Conservation (phyloP, 2,329 filamentous ascomycete species). For the Ceratocystiopsis brevicomis region DNA sequence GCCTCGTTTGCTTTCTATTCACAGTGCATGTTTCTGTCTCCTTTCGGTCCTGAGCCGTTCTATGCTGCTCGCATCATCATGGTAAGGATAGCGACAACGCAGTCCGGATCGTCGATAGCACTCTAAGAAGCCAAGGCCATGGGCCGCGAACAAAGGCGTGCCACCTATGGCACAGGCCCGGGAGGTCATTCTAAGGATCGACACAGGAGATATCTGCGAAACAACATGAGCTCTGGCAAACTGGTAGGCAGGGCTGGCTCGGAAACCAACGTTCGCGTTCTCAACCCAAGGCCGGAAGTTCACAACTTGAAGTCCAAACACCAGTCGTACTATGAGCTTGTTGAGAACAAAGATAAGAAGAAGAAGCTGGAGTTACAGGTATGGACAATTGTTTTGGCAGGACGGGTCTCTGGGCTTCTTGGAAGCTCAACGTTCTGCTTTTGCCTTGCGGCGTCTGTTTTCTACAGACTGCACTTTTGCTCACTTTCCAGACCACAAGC, state of each 20-base stretch:
- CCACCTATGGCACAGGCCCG: constrained; percentile 9
- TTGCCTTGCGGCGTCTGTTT: no score
- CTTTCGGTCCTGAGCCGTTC: no score
- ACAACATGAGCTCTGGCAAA: constrained; percentile 6
- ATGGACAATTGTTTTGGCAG: constrained; percentile 9
- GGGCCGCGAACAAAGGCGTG: constrained; percentile 14
- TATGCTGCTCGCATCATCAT: constrained; percentile 2
- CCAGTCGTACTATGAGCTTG: constrained; percentile 43
- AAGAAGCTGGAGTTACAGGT: constrained; percentile 46
- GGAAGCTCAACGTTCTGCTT: no score
- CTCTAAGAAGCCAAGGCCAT: constrained; percentile 5
- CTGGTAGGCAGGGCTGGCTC: constrained; percentile 4
- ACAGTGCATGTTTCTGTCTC: no score
- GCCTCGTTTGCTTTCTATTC: no score
- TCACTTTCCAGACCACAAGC: constrained; percentile 29
- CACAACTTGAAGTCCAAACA: constrained; percentile 31
- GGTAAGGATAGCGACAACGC: constrained; percentile 8
- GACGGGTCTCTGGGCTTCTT: no score
- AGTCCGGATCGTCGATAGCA: no score
- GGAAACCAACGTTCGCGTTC: constrained; percentile 9
- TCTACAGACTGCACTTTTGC: neutral
- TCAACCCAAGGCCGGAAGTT: constrained; percentile 14
- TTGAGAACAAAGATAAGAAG: constrained; percentile 45
- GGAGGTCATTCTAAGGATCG: constrained; percentile 15
- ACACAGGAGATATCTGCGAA: constrained; percentile 11